These are phyloP conservation scores for Gymnopilus junonius DNA, from an alignment of 768 basidiomycete species.

Conservation along the genomic window DNA sequence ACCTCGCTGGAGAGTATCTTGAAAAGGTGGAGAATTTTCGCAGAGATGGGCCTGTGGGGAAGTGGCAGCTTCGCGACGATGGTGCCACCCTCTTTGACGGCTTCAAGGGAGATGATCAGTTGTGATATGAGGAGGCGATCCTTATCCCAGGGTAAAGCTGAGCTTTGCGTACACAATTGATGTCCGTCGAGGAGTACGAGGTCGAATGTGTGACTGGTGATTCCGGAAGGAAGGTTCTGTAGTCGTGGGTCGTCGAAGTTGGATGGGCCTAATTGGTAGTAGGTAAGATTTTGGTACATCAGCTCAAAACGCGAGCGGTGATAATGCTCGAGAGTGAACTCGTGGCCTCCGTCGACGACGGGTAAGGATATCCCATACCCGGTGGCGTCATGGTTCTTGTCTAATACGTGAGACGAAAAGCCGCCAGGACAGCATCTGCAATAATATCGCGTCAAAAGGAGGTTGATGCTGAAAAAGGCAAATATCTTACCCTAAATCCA, in stretches of 20 bases:
- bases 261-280: background rate
- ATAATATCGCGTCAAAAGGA: background rate
- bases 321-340: background rate
- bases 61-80: constrained; percentile 9
- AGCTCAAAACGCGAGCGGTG: background rate
- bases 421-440: constrained; percentile 12
- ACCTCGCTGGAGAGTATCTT: background rate
- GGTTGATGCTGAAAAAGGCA: background rate
- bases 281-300: background rate
- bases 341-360: constrained; percentile 8
- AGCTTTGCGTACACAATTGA: constrained; percentile 3
- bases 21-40: background rate
- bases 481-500: constrained; percentile 7
- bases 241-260: background rate
- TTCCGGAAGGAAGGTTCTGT: background rate
- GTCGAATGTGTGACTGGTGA: background rate
- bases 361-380: constrained; percentile 10
- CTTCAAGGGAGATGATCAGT: constrained; percentile 4
- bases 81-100: constrained; percentile 4
- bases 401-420: constrained; percentile 11
- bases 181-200: constrained; percentile 9
- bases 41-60: constrained; percentile 5
- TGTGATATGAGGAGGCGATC: constrained; percentile 12
- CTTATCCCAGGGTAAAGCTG: constrained; percentile 4
- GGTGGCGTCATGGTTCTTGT: background rate